phyloP scores from a whole-genome alignment of 768 basidiomycete genomes.

The Punctularia strigosozonata region DNA sequence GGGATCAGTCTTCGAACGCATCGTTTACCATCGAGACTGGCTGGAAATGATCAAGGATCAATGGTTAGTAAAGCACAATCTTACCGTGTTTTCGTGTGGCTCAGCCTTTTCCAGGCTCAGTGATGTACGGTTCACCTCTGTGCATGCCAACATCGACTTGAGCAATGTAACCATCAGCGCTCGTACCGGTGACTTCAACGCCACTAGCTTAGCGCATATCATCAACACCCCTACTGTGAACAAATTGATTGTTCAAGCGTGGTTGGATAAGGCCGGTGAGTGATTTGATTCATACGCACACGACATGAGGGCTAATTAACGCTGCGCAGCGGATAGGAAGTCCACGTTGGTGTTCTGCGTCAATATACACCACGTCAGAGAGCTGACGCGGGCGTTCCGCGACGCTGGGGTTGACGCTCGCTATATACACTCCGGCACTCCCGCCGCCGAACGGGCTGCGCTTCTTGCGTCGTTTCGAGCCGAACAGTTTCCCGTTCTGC shows the following conservation, averaged over 20 bases:
- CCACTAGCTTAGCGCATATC: conserved; percentile 65
- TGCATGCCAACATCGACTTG: conserved; percentile 65
- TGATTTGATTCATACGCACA: conserved; percentile 1
- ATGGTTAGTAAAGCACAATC: conserved; percentile 39
- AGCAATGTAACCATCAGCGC: conserved; percentile 53
- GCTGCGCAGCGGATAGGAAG: conserved; percentile 40
- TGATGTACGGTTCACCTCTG: conserved; percentile 74
- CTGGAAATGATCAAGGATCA: conserved; percentile 87
- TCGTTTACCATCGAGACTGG: conserved; percentile 89
- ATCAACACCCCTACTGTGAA: conserved; percentile 77
- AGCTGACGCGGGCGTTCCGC: conserved; percentile 63
- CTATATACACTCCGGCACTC: conserved; percentile 63
- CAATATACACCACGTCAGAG: conserved; percentile 67
- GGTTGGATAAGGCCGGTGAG: conserved; percentile 78
- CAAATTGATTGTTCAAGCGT: conserved; percentile 65
- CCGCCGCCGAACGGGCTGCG: conserved; percentile 45
- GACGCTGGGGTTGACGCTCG: conserved; percentile 75
- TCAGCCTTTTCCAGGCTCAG: conserved; percentile 48
- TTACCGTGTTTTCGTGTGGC: neutral
- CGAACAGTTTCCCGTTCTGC: conserved; percentile 70
- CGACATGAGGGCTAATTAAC: neutral
- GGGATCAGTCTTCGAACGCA: conserved; percentile 77
- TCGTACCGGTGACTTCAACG: conserved; percentile 70
- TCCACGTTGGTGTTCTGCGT: conserved; percentile 93
- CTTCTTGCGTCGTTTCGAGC: conserved; percentile 57